Conservation (phyloP, 2,329 filamentous ascomycete species). For the Phialophora tarda region DNA sequence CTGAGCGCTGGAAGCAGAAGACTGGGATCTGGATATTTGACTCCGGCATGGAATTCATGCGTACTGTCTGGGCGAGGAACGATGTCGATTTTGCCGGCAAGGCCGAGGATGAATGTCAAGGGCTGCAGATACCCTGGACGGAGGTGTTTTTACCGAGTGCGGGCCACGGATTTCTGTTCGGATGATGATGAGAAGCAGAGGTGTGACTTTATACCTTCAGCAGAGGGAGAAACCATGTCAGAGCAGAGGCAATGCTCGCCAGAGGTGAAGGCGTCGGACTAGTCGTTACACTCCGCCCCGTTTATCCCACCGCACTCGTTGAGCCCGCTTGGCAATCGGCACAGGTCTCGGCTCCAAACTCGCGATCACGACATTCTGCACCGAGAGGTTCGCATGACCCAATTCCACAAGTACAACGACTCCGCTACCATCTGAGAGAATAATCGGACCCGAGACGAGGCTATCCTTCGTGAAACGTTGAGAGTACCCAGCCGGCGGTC, state of each 20-base stretch:
- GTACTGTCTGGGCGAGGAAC: slow-evolving; percentile 29
- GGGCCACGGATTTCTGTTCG: slow-evolving; percentile 24
- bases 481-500: not conserved
- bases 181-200: slow-evolving; percentile 6
- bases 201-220: not conserved
- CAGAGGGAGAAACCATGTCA: not conserved
- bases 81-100: slow-evolving; percentile 3
- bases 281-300: not conserved
- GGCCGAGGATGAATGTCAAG: not conserved
- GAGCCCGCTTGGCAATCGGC: not conserved
- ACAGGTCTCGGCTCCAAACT: not conserved
- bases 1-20: slow-evolving; percentile 33
- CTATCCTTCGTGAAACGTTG: not conserved
- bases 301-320: not conserved
- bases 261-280: not conserved
- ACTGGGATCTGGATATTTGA: slow-evolving; percentile 36
- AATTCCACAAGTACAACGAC: not conserved
- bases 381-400: not conserved
- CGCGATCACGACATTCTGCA: not conserved
- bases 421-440: not conserved
- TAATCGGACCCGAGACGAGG: not conserved
- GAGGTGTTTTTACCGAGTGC: slow-evolving; percentile 15
- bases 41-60: slow-evolving; percentile 30
- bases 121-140: slow-evolving; percentile 14
- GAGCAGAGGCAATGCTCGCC: not conserved